Evolutionary conservation across 2,329 filamentous ascomycete species (phyloP).

Genomic region (Fusarium nelsonii): DNA sequence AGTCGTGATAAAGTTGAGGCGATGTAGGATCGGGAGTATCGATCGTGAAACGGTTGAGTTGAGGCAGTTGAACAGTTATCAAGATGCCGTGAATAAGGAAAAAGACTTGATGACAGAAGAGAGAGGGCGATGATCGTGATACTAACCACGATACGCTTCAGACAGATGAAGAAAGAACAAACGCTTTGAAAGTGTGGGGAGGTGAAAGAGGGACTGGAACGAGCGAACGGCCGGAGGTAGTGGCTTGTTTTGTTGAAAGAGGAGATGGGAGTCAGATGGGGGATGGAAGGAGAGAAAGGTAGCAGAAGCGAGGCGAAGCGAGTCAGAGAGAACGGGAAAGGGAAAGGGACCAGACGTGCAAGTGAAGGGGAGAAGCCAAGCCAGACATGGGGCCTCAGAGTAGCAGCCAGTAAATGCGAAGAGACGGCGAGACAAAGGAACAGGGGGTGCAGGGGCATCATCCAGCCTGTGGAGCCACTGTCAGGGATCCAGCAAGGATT

Average conservation of each 20-base stretch:
- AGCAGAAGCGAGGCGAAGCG: slow-evolving; percentile 44
- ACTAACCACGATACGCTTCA: slow-evolving; percentile 40
- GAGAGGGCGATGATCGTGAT: slow-evolving; percentile 37
- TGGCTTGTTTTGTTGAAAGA: slow-evolving; percentile 58
- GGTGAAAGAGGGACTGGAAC: slow-evolving; percentile 58
- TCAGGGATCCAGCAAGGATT: slow-evolving; percentile 33
- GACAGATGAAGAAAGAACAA: slow-evolving; percentile 38
- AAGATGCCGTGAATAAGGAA: slow-evolving; percentile 31
- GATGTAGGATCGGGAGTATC: slow-evolving; percentile 1
- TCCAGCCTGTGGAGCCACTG: slow-evolving; percentile 19
- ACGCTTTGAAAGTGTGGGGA: slow-evolving; percentile 48
- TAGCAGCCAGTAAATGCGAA: slow-evolving; percentile 30
- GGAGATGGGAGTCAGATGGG: slow-evolving; percentile 48
- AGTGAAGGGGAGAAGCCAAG: slow-evolving; percentile 36
- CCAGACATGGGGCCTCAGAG: slow-evolving; percentile 13
- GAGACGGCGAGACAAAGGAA: slow-evolving; percentile 27
- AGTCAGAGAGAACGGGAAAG: slow-evolving; percentile 45
- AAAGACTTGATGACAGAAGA: slow-evolving; percentile 37
- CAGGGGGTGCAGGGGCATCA: slow-evolving; percentile 34
- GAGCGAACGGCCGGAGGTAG: slow-evolving; percentile 54
- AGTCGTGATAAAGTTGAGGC: slow-evolving; percentile 9
- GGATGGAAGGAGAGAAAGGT: slow-evolving; percentile 39
- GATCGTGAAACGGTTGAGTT: slow-evolving; percentile 17
- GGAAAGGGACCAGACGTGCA: slow-evolving; percentile 38
- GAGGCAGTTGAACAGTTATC: slow-evolving; percentile 39